A percentile compares a stretch with the other conserved stretches of the same genome.
phyloP scores from a whole-genome alignment of 345 rosid genomes.

The Pelargonium nanum region DNA sequence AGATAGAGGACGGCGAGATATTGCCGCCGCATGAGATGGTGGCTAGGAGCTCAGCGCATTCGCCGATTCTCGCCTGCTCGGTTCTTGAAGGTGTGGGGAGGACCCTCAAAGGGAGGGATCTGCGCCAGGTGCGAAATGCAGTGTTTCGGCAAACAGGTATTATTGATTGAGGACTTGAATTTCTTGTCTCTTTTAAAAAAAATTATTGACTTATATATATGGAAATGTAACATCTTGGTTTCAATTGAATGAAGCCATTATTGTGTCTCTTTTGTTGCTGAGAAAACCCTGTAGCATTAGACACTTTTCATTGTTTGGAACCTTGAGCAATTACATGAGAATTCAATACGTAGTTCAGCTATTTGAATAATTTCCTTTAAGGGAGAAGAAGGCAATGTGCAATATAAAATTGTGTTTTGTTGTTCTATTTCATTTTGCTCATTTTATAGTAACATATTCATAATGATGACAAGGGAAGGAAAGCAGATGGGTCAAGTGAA shows the following conservation, averaged over 20 bases:
- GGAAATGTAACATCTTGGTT: background rate
- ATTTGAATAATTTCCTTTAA: no score
- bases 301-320: background rate
- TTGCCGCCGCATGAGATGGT: constrained; percentile 90
- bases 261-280: no score
- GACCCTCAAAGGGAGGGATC: constrained; percentile 88
- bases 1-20: constrained; percentile 46
- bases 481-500: background rate
- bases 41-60: constrained; percentile 48
- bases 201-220: background rate
- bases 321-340: background rate
- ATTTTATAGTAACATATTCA: background rate
- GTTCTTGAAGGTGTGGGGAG: constrained; percentile 87
- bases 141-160: constrained; percentile 72
- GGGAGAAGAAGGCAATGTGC: background rate
- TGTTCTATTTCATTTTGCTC: background rate
- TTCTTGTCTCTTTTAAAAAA: no score
- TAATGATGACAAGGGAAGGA: background rate
- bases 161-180: constrained; percentile 39
- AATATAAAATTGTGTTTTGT: background rate
- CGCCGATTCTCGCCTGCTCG: constrained; percentile 47
- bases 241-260: background rate
- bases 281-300: background rate
- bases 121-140: constrained; percentile 72
- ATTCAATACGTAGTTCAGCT: background rate